Evolutionary conservation across 2,329 filamentous ascomycete genomes (phyloP).

Genomic region (Mycosphaerella arachidis): DNA sequence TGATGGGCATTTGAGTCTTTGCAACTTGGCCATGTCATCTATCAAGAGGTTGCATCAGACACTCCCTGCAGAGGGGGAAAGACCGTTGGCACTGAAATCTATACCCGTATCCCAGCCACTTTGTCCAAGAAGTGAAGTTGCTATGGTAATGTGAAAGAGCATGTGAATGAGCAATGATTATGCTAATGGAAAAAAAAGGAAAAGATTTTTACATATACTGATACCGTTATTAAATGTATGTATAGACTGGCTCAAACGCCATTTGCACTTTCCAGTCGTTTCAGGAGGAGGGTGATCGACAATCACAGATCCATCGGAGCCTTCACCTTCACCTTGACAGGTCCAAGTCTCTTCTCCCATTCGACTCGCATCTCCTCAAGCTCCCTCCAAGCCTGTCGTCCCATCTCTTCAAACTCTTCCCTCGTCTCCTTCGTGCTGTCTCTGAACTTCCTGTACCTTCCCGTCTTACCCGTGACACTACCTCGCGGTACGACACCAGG

Average conservation of each 20-base stretch:
- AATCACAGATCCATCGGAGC: conserved; percentile 1
- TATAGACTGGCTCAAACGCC: background rate
- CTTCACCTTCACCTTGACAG: conserved; percentile 30
- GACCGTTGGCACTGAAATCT: conserved; percentile 25
- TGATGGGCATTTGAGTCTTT: conserved; percentile 39
- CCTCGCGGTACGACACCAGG: conserved; percentile 45
- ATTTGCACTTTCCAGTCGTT: background rate
- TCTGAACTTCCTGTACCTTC: conserved; percentile 54
- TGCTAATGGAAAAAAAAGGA: background rate
- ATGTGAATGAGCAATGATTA: background rate
- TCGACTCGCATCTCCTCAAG: conserved; percentile 34
- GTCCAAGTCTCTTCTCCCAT: conserved; percentile 40
- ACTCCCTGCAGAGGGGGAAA: conserved; percentile 41
- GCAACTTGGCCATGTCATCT: conserved; percentile 40
- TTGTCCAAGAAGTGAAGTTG: background rate
- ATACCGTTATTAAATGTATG: background rate
- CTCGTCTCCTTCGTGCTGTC: conserved; percentile 62
- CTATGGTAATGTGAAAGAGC: background rate
- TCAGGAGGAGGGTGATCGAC: background rate
- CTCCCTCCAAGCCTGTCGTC: conserved; percentile 45
- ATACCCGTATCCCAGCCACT: background rate
- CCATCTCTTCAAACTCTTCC: conserved; percentile 67
- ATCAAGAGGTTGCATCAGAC: conserved; percentile 40
- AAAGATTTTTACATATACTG: conserved; percentile 2
- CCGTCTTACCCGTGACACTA: conserved; percentile 44